Evolutionary conservation across 192 early-diverging fungal genomes (phyloP), one percentile per base, ranked within the genome.

Genomic region (Podila horticola): DNA sequence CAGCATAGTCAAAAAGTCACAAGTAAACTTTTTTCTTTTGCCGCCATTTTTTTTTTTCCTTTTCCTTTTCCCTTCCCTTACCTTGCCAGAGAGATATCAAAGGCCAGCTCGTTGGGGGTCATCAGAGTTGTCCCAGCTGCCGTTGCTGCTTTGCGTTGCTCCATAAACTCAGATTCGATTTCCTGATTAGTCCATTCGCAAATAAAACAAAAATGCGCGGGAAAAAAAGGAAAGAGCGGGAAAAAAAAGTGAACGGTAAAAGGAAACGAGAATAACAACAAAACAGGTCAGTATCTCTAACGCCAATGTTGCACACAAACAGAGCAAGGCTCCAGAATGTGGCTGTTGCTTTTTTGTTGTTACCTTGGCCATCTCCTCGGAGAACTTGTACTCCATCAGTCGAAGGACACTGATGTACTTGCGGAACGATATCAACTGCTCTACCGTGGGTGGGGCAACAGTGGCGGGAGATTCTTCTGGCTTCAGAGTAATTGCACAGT

Each of bases 361-460:
- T 83, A 83, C 86, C 67, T 93, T 85, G 4, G 93, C 92, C 48
- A 92, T 82, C 10, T 84, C 71, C 30, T 92, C 86, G 20, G 91
- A 86, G 15, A 94, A 86, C 36, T 73, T 84, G 75, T 91, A 93
- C 12, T 89, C 86, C 19, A 83, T 50, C 58, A 86, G 62, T 17
- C 88, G 85, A 9, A 86, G 75, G 13, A 67, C 55, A 62, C 90
- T 88, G 29, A 94, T 60, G 50, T 89, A 94, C 57, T 85, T 88
- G 50, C 92, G 87, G 61, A 89, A 87, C 38, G 82, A 63, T 52
- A 79, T 67, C 8, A 88, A 62, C 20, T 86, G 83, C 65, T 89
- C 84, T 33, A 84, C 85, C 19, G 86, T 75, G 38, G 88, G 76
- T 59, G 82, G 75, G 33, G 75, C 63, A 24, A 69, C 64, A 10